These are phyloP conservation scores for Elsinoe necatrix DNA, from an alignment of 2,329 filamentous ascomycete species.

Conservation along the genomic window DNA sequence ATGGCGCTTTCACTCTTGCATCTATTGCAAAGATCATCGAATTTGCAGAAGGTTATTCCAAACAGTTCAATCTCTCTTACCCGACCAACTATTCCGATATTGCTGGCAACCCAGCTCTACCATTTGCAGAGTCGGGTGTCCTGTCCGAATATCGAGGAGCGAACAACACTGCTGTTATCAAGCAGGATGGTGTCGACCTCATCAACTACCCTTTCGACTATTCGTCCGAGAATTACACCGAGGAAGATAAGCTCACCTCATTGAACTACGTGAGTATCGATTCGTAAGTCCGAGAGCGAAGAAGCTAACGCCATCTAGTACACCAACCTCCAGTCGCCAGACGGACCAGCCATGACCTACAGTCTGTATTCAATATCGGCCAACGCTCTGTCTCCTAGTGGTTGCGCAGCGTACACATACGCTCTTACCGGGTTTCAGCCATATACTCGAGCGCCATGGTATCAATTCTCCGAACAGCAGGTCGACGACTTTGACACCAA, in stretches of 20 bases:
- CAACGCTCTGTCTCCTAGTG: constrained; percentile 55
- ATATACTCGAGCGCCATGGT: constrained; percentile 59
- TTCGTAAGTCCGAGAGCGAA: no score
- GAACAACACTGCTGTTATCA: constrained; percentile 35
- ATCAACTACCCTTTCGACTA: constrained; percentile 55
- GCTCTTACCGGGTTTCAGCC: constrained; percentile 54
- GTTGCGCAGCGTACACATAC: constrained; percentile 62
- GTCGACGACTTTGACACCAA: constrained; percentile 52
- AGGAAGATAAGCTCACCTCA: constrained; percentile 37
- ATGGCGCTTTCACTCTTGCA: constrained; percentile 19
- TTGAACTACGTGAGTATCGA: constrained; percentile 45
- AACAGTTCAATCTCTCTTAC: constrained; percentile 17
- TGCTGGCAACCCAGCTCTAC: constrained; percentile 17
- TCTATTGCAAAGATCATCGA: constrained; percentile 20
- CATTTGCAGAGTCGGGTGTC: constrained; percentile 19
- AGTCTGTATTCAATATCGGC: constrained; percentile 60
- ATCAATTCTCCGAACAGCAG: constrained; percentile 62
- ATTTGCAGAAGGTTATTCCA: constrained; percentile 17
- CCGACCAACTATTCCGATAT: constrained; percentile 18
- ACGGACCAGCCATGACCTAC: constrained; percentile 67
- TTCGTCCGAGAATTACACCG: constrained; percentile 35
- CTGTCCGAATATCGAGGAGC: constrained; percentile 18
- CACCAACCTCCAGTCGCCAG: constrained; percentile 56
- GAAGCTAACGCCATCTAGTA: constrained; percentile 16
- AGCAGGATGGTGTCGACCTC: constrained; percentile 63